Evolutionary conservation across 352 stramenopile genomes (phyloP).

Genomic region (Phytophthora citricola): DNA sequence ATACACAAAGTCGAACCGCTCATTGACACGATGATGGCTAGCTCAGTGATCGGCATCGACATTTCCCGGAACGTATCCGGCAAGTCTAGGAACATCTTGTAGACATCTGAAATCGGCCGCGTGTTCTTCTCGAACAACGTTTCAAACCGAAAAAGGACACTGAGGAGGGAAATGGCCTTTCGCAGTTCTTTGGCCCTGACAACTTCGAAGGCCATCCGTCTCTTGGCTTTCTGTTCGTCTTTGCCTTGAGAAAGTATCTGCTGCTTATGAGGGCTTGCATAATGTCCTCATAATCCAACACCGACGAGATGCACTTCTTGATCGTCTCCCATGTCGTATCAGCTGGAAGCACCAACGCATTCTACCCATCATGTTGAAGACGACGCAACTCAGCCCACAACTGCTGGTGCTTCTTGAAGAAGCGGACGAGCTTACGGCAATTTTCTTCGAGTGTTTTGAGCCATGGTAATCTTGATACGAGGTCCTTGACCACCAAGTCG

Average conservation of each 20-base stretch:
- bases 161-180: too few species aligned
- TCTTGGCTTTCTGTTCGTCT: slow-evolving; percentile 8
- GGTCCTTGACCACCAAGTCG: slow-evolving; percentile 13
- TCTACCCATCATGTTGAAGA: background rate
- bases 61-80: background rate
- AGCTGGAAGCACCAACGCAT: background rate
- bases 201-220: background rate
- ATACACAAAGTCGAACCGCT: background rate
- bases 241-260: background rate
- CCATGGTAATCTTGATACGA: slow-evolving; percentile 1
- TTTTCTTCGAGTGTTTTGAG: background rate
- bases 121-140: slow-evolving; percentile 10
- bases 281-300: background rate
- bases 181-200: background rate
- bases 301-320: background rate
- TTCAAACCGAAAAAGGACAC: background rate
- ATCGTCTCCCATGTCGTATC: slow-evolving; percentile 12
- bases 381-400: background rate
- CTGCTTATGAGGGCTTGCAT: slow-evolving; percentile 1
- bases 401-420: slow-evolving; percentile 18
- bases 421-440: slow-evolving; percentile 4
- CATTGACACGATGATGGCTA: background rate
- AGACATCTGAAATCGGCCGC: slow-evolving; percentile 3
- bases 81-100: slow-evolving; percentile 4
- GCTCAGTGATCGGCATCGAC: background rate